These are phyloP conservation scores for Termitomyces sp. DNA, from an alignment of 768 basidiomycete genomes.

Conservation along the genomic window DNA sequence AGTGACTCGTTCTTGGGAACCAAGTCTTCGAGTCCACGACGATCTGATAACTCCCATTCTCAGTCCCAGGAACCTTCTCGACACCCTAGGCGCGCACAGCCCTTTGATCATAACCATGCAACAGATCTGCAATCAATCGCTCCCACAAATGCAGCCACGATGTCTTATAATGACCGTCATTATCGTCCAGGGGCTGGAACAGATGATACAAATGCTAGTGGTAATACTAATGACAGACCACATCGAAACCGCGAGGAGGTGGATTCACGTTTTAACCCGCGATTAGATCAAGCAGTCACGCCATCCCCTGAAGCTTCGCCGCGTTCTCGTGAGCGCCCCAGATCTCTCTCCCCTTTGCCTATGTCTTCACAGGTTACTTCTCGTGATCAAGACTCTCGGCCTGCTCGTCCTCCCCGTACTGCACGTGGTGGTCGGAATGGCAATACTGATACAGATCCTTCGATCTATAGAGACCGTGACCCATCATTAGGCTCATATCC, in stretches of 20 bases:
- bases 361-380: slow-evolving; percentile 12
- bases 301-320: slow-evolving; percentile 23
- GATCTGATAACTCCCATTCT: slow-evolving; percentile 25
- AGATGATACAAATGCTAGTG: slow-evolving; percentile 12
- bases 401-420: slow-evolving; percentile 18
- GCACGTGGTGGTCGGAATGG: slow-evolving; percentile 21
- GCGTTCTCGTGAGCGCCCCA: slow-evolving; percentile 20
- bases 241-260: slow-evolving; percentile 12
- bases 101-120: slow-evolving; percentile 6
- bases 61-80: slow-evolving; percentile 20
- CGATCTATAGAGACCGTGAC: slow-evolving; percentile 22
- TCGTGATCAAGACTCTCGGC: slow-evolving; percentile 17
- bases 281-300: slow-evolving; percentile 14
- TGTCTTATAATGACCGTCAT: slow-evolving; percentile 59
- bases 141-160: slow-evolving; percentile 14
- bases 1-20: slow-evolving; percentile 19
- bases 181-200: slow-evolving; percentile 45
- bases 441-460: slow-evolving; percentile 24
- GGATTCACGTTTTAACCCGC: slow-evolving; percentile 13
- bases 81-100: slow-evolving; percentile 14
- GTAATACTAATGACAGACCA: slow-evolving; percentile 18
- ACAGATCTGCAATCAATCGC: slow-evolving; percentile 13
- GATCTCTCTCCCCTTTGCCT: slow-evolving; percentile 21
- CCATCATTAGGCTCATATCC: slow-evolving; percentile 9
- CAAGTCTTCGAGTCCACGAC: slow-evolving; percentile 17